Evolutionary conservation across 225 moss, liverwort and hornwort species (phyloP).

Genomic region (Climacium dendroides): DNA sequence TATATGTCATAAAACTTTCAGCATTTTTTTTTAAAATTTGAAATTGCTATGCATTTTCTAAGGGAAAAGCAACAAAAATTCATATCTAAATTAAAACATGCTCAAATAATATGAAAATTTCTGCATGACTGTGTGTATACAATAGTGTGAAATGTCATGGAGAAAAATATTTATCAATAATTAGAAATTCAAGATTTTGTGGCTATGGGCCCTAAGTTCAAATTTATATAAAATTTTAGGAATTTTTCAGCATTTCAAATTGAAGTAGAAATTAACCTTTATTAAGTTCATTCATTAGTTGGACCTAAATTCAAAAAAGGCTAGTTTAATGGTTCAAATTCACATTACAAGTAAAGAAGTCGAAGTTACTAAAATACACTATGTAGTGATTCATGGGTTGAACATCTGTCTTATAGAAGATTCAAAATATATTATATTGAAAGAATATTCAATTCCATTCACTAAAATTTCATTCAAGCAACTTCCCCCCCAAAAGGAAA

Average conservation of each 20-base stretch:
- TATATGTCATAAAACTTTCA: background rate
- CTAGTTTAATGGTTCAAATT: background rate
- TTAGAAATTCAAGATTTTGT: background rate
- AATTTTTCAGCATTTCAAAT: no score
- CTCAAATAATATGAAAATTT: background rate
- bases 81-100: accelerated
- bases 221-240: background rate
- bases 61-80: background rate
- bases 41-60: background rate
- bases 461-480: background rate
- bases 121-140: accelerated
- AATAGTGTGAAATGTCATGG: background rate
- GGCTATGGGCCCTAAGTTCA: accelerated
- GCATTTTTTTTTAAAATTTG: no score
- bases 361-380: no score
- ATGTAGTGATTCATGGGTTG: background rate
- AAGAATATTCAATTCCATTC: background rate
- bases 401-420: background rate
- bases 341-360: background rate
- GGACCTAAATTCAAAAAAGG: accelerated
- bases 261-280: background rate
- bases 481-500: no score
- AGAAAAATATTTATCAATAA: background rate
- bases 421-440: background rate
- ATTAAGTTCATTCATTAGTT: background rate